Conservation (phyloP, 2,329 filamentous ascomycete genomes). For the Epichloe festucae region DNA sequence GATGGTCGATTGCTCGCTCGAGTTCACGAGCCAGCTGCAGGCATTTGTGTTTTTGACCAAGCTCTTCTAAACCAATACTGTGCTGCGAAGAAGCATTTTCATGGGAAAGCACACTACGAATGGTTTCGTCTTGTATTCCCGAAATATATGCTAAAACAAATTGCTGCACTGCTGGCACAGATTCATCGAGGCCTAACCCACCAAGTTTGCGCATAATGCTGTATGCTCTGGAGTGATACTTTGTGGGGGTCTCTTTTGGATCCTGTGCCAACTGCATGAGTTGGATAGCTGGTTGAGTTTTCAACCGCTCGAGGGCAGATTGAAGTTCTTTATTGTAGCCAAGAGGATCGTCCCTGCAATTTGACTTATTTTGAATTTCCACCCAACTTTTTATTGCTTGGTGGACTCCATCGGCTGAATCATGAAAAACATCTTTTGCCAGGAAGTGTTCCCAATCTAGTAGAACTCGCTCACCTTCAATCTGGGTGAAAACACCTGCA, state of each 20-base stretch:
- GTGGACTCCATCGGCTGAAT: conserved; percentile 17
- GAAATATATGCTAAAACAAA: conserved; percentile 33
- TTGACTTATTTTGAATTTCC: conserved; percentile 24
- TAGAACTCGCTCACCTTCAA: conserved; percentile 42
- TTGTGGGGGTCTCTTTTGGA: conserved; percentile 33
- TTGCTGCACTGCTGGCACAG: conserved; percentile 4
- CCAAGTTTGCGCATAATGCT: conserved; percentile 23
- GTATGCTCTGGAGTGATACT: conserved; percentile 34
- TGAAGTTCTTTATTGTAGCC: conserved; percentile 41
- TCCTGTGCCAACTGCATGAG: conserved; percentile 40
- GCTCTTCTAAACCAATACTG: conserved; percentile 23
- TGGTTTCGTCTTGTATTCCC: conserved; percentile 35
- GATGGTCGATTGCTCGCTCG: conserved; percentile 36
- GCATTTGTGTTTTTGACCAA: conserved; percentile 38
- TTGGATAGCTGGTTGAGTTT: conserved; percentile 38
- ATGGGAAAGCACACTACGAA: conserved; percentile 28
- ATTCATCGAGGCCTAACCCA: conserved; percentile 17
- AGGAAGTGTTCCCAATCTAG: conserved; percentile 22
- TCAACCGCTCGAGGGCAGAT: conserved; percentile 33
- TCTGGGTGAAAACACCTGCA: conserved; percentile 37
- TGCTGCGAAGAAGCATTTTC: conserved; percentile 8
- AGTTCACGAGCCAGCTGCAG: conserved; percentile 44
- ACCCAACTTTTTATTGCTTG: conserved; percentile 32
- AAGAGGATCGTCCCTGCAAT: conserved; percentile 33
- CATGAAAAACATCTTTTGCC: conserved; percentile 9